Evolutionary conservation across 805 yeast species (phyloP).

Genomic region (Cyberlindnera euphorbiae): DNA sequence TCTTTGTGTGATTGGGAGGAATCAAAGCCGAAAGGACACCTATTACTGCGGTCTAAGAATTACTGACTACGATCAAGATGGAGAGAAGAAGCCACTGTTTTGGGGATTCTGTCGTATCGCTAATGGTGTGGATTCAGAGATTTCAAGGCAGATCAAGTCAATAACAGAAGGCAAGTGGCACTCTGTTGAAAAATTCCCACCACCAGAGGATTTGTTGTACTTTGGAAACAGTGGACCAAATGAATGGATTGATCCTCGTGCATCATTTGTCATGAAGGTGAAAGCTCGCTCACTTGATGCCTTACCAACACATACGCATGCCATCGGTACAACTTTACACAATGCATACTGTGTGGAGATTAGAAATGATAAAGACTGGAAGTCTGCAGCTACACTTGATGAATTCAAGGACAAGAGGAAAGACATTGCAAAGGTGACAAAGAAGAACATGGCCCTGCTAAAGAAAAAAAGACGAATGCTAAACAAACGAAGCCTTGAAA

Average conservation of each 20-base stretch:
- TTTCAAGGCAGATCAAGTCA: constrained; percentile 53
- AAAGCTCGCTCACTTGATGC: constrained; percentile 71
- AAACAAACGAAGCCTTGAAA: constrained; percentile 15
- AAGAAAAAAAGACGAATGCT: constrained; percentile 21
- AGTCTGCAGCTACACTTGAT: constrained; percentile 47
- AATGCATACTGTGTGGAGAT: constrained; percentile 69
- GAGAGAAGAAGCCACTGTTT: constrained; percentile 31
- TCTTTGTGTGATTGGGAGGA: constrained; percentile 72
- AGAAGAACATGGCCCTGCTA: constrained; percentile 19
- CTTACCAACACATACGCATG: constrained; percentile 44
- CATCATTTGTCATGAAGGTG: constrained; percentile 76
- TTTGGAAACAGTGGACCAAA: constrained; percentile 64
- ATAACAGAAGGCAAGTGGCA: constrained; percentile 61
- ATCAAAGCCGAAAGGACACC: constrained; percentile 62
- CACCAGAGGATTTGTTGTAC: constrained; percentile 38
- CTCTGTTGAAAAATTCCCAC: constrained; percentile 32
- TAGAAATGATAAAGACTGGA: constrained; percentile 63
- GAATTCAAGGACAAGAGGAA: constrained; percentile 43
- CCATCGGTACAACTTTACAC: constrained; percentile 65
- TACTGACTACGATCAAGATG: constrained; percentile 29
- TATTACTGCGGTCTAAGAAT: constrained; percentile 69
- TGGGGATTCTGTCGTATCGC: constrained; percentile 75
- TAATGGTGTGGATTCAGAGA: constrained; percentile 71
- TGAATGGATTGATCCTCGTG: constrained; percentile 74
- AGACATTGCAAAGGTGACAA: constrained; percentile 19